Evolutionary conservation across 2,329 filamentous ascomycete species (phyloP), one percentile per base, ranked within the genome.

Genomic region (Pseudogymnoascus pannorum): DNA sequence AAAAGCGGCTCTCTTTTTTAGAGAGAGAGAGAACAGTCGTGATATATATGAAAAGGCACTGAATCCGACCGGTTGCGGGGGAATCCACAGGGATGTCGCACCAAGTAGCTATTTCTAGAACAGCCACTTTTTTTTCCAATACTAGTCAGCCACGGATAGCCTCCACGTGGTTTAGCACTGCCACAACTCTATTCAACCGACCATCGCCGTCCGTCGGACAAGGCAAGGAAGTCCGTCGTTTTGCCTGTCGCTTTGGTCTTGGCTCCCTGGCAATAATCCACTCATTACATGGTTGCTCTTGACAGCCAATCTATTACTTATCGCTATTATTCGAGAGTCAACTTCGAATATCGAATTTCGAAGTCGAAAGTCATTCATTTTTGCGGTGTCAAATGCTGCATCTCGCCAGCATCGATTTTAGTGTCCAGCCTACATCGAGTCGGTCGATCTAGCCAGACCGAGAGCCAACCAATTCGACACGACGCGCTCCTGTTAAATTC

Each of bases 391-490:
- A 31, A 33, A 20, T 31, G 48, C 26, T 20, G 4, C n/a, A 31
- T 54, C 26, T 54, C 48, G n/a, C 48, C n/a, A 31, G 31, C n/a
- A 31, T 7, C 48, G 9, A 18, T 20, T 54, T 54, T 54, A 31
- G 48, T 54, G 26, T 54, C 31, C 26, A 6, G 9, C 48, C 26
- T 54, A 33, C 48, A 54, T 54, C 48, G 48, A 31, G 24, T 54
- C 48, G n/a, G 48, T 31, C n/a, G 48, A 33, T 54, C 48, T n/a
- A 51, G 26, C 24, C 48, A 54, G 48, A 54, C n/a, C 48, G 26
- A 54, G n/a, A 54, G 48, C 48, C 48, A 54, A 54, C 48, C 48
- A 54, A 31, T 54, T 54, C 48, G 16, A 54, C 48, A 54, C 48
- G 48, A 54, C 48, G 48, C 48, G 26, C 26, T 20, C 26, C 26